These are phyloP conservation scores for Diospyros lotus DNA, from an alignment of 148 eudicot species.

Conservation along the genomic window DNA sequence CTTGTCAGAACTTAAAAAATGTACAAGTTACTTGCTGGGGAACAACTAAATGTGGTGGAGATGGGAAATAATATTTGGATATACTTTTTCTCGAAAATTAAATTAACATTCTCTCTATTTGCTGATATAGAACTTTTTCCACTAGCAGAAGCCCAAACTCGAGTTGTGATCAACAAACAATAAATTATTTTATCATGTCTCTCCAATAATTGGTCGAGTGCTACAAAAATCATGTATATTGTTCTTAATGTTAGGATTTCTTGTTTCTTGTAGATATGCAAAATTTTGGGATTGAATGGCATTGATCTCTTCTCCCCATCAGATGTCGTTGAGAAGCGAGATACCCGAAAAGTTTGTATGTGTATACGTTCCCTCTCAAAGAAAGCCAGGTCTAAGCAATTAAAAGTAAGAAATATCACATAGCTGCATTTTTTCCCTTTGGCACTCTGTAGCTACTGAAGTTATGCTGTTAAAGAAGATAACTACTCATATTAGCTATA, in stretches of 20 bases:
- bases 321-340: constrained; percentile 77
- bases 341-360: constrained; percentile 77
- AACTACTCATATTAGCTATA: background rate
- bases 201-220: background rate
- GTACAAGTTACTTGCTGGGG: background rate
- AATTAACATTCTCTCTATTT: background rate
- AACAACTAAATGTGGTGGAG: background rate
- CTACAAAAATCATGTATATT: background rate
- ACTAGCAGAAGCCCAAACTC: background rate
- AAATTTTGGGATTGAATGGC: constrained; percentile 60
- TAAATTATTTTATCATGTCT: background rate
- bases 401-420: constrained; percentile 25
- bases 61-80: background rate
- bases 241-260: background rate
- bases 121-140: background rate
- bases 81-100: background rate
- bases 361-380: constrained; percentile 72
- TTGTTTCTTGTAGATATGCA: constrained; percentile 50
- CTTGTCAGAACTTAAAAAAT: background rate
- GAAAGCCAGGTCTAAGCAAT: constrained; percentile 54
- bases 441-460: background rate
- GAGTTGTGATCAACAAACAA: background rate
- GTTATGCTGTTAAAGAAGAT: background rate
- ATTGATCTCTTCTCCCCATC: constrained; percentile 84
- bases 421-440: background rate